phyloP scores from a whole-genome alignment of 2,329 filamentous ascomycete species.

The Pseudogymnoascus sp. region DNA sequence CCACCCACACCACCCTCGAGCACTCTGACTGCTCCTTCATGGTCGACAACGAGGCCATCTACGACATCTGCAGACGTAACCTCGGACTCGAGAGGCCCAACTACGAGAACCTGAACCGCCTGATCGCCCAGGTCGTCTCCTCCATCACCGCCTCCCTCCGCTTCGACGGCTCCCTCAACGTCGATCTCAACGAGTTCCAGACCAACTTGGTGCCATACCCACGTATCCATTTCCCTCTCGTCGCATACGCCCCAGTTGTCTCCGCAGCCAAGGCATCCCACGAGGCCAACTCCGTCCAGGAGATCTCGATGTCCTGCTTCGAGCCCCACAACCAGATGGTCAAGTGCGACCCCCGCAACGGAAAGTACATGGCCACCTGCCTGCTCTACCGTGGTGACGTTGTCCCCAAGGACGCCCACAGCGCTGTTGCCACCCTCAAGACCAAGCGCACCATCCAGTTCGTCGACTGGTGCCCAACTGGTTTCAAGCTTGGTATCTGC shows the following conservation, averaged over 20 bases:
- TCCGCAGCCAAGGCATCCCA: slow-evolving; percentile 92
- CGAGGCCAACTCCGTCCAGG: slow-evolving; percentile 95
- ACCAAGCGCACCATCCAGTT: slow-evolving; percentile 99
- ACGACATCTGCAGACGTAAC: slow-evolving; percentile 98
- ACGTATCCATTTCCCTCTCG: slow-evolving; percentile 98
- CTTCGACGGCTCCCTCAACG: slow-evolving; percentile 97
- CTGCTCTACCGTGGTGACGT: slow-evolving; percentile 97
- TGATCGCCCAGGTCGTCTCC: slow-evolving; percentile 97
- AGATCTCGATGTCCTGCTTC: slow-evolving; percentile 99
- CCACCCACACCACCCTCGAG: slow-evolving; percentile 97
- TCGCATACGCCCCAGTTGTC: slow-evolving; percentile 90
- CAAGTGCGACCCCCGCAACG: slow-evolving; percentile 95
- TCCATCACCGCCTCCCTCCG: slow-evolving; percentile 97
- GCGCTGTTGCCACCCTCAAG: slow-evolving; percentile 90
- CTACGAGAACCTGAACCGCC: slow-evolving; percentile 97
- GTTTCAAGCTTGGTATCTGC: slow-evolving; percentile 99
- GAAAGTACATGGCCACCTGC: slow-evolving; percentile 99
- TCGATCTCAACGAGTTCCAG: slow-evolving; percentile 99
- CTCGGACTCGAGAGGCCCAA: slow-evolving; percentile 94
- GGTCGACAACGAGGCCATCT: slow-evolving; percentile 99
- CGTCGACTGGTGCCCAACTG: slow-evolving; percentile 99
- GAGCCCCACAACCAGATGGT: slow-evolving; percentile 99
- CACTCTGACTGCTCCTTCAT: slow-evolving; percentile 99
- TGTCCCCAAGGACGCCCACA: slow-evolving; percentile 90
- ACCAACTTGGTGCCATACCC: slow-evolving; percentile 99